These are phyloP conservation scores for Pyrus communis DNA, from an alignment of 306 rosid genomes.

Conservation along the genomic window DNA sequence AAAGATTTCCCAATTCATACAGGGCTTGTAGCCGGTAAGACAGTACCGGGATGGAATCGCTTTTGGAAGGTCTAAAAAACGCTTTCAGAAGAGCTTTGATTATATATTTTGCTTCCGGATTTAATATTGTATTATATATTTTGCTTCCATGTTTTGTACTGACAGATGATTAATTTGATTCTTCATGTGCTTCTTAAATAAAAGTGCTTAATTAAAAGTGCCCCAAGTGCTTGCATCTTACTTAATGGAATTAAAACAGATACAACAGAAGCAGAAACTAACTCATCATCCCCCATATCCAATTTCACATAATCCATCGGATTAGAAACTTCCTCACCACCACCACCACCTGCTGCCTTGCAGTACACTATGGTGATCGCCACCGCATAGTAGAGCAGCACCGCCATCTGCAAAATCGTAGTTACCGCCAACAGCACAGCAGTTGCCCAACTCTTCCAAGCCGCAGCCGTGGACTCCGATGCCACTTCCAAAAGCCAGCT, in stretches of 20 bases:
- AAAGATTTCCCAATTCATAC: not conserved
- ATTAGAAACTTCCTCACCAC: not conserved
- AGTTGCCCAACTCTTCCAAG: not conserved
- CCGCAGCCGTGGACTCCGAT: not conserved
- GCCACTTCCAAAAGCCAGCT: not conserved
- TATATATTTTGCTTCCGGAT: not conserved
- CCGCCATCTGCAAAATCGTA: not conserved
- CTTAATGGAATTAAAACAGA: not conserved
- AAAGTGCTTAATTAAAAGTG: no score
- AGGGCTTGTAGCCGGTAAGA: no score
- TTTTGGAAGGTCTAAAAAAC: no score
- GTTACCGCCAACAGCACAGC: not conserved
- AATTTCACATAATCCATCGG: not conserved
- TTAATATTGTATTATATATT: no score
- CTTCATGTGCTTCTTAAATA: no score
- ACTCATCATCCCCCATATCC: not conserved
- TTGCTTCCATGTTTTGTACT: no score
- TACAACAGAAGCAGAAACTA: not conserved
- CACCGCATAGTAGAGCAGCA: not conserved
- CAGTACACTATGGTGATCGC: not conserved
- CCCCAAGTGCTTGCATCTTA: no score
- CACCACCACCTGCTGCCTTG: not conserved
- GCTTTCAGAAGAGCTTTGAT: not conserved
- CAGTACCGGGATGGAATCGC: no score
- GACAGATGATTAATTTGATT: no score